phyloP scores from a whole-genome alignment of 2,329 filamentous ascomycete species.

The Phialocephala subalpina region DNA sequence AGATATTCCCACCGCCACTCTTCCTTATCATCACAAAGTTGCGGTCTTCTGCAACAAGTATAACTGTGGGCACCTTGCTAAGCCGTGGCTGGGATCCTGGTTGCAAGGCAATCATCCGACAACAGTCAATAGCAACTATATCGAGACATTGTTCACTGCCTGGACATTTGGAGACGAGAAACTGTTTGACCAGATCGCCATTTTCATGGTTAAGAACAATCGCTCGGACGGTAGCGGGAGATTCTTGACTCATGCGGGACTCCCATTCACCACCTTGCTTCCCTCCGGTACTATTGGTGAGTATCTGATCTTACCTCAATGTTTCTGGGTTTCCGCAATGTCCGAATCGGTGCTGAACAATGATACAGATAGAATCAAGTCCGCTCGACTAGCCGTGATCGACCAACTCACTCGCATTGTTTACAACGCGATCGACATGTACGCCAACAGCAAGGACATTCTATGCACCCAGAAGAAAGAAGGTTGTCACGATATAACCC shows the following conservation, averaged over 20 bases:
- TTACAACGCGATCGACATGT: not conserved
- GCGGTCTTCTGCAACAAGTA: constrained; percentile 26
- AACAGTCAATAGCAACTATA: too few species aligned
- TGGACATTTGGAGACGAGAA: not conserved
- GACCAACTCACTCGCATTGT: not conserved
- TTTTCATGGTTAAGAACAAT: not conserved
- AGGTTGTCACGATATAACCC: not conserved
- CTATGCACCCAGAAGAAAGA: not conserved
- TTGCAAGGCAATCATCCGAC: not conserved
- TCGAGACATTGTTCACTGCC: not conserved
- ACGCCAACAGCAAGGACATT: not conserved
- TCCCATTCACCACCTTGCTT: not conserved
- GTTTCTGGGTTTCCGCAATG: not conserved
- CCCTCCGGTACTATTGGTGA: not conserved
- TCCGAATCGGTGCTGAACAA: not conserved
- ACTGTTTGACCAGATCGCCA: not conserved
- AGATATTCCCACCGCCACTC: constrained; percentile 4
- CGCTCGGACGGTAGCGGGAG: not conserved
- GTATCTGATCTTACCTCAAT: too few species aligned
- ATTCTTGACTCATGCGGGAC: not conserved
- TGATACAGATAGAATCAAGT: not conserved
- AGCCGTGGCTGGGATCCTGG: constrained; percentile 14
- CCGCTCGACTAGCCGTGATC: not conserved
- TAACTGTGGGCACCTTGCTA: constrained; percentile 14
- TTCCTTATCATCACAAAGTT: constrained; percentile 8